Conservation (phyloP, 2,329 filamentous ascomycete genomes). For the Phialophora chinensis region DNA sequence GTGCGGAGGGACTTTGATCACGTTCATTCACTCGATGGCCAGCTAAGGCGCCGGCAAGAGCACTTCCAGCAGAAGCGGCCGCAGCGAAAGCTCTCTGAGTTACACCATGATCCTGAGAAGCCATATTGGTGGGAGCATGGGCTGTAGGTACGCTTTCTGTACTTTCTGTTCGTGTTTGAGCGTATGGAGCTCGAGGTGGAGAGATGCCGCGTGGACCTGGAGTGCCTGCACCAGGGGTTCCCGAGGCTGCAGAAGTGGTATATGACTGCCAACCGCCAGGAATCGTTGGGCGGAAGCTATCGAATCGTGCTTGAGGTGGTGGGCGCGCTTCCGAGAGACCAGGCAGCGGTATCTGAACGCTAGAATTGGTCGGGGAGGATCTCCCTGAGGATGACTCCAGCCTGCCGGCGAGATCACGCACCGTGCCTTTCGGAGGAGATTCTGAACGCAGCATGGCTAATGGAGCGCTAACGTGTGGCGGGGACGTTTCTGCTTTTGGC, state of each 20-base stretch:
- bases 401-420: constrained; percentile 58
- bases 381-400: constrained; percentile 49
- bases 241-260: constrained; percentile 40
- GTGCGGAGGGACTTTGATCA: constrained; percentile 29
- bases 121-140: constrained; percentile 22
- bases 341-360: constrained; percentile 8
- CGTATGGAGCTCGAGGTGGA: constrained; percentile 15
- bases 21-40: constrained; percentile 44
- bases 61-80: constrained; percentile 54
- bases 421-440: constrained; percentile 57
- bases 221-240: constrained; percentile 19
- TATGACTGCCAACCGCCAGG: constrained; percentile 62
- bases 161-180: constrained; percentile 25
- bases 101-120: constrained; percentile 19
- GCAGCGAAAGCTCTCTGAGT: constrained; percentile 47
- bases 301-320: constrained; percentile 40
- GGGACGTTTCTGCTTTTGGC: constrained; percentile 39
- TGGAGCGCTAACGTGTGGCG: constrained; percentile 20
- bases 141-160: constrained; percentile 38
- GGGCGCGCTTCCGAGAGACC: constrained; percentile 22
- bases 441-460: constrained; percentile 45
- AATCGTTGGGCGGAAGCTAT: constrained; percentile 58
- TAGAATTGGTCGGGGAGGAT: constrained; percentile 33
- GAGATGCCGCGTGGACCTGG: constrained; percentile 15
- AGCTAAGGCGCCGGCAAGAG: constrained; percentile 55